phyloP scores from a whole-genome alignment of 129 eudicot genomes.

The Flaveria linearis region DNA sequence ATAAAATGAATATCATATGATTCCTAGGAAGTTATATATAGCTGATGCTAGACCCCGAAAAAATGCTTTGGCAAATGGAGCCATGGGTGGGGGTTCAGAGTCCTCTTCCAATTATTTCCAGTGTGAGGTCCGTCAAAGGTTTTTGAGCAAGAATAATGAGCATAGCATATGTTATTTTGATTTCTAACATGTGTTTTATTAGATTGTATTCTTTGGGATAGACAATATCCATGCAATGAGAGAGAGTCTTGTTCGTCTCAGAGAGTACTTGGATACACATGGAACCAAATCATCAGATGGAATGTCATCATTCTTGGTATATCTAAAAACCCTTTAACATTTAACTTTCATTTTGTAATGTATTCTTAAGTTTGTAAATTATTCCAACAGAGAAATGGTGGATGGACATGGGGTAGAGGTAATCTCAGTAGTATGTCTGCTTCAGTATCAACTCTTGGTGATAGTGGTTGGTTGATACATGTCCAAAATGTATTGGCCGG shows the following conservation, averaged over 20 bases:
- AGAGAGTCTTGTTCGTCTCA: constrained; percentile 89
- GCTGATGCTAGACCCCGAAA: constrained; percentile 99
- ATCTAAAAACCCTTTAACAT: background rate
- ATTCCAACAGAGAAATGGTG: constrained; percentile 80
- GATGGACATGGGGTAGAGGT: constrained; percentile 95
- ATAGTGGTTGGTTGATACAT: constrained; percentile 92
- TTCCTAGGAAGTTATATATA: constrained; percentile 83
- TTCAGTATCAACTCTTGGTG: constrained; percentile 98
- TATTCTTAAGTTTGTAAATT: background rate
- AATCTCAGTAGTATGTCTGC: constrained; percentile 98
- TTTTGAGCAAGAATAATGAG: constrained; percentile 22
- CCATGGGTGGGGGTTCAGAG: constrained; percentile 99
- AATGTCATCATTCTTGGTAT: constrained; percentile 85
- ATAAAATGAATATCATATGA: constrained; percentile 12
- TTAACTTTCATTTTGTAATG: background rate
- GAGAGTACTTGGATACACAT: constrained; percentile 97
- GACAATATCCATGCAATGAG: constrained; percentile 98
- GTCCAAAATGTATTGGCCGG: constrained; percentile 95
- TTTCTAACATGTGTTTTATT: constrained; percentile 27
- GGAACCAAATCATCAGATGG: constrained; percentile 97
- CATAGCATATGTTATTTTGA: constrained; percentile 1
- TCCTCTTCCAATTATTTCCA: constrained; percentile 90
- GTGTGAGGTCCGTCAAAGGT: constrained; percentile 66
- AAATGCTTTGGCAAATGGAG: constrained; percentile 98
- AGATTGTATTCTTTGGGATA: constrained; percentile 96